Base-by-base conservation (phyloP, 768 basidiomycete species). In the Candolleomyces aberdarensis region DNA sequence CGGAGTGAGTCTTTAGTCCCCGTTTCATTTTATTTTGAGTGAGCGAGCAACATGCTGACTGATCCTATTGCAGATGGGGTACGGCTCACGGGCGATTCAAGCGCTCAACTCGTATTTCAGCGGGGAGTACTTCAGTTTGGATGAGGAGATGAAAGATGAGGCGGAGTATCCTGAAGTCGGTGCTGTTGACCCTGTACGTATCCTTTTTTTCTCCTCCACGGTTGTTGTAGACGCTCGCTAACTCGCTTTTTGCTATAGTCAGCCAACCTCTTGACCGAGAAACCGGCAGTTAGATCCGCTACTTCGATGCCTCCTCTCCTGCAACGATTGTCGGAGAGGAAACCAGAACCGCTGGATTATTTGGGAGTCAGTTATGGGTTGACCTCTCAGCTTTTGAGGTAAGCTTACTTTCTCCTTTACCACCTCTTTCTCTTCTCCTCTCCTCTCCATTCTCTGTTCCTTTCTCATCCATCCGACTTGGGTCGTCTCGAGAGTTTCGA, bases 331-430 rank as follows among this genome's bases (percentile, higher is more conserved):
- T 86, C 91, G 1, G 96, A 98, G 70, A 83, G 91, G 36, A 91
- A 89, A 72, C 96, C 96, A 0, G 95, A 98, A 69, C 79, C 75
- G 32, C 79, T 99, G 22, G 96, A 98, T 73, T 99, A 96, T 69
- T 79, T 99, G 6, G 96, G 97, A 49, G 96, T 98, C 3, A 96
- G 94, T 14, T 99, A 96, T 70, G 97, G 97, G 6, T 78, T 99
- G 54, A 98, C 96, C 0, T 83, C 92, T 5, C 88, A 85, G 64
- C 80, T 98, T 1, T 82, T 98, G 44, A 80, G 89, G 88, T 88
- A 53, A 14, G 76, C 65, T 5, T 32, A 44, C 29, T 60, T 58
- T 61, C 19, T 14, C 60, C 19, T 20, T 57, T 40, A 20, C 47
- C 11, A 51, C 65, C 36, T 36, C 9, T 55, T 55, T 32, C 17